A percentile compares a stretch with the other conserved stretches of the same genome.
phyloP scores from a whole-genome alignment of 257 asterid genomes.

The Penstemon barbatus region DNA sequence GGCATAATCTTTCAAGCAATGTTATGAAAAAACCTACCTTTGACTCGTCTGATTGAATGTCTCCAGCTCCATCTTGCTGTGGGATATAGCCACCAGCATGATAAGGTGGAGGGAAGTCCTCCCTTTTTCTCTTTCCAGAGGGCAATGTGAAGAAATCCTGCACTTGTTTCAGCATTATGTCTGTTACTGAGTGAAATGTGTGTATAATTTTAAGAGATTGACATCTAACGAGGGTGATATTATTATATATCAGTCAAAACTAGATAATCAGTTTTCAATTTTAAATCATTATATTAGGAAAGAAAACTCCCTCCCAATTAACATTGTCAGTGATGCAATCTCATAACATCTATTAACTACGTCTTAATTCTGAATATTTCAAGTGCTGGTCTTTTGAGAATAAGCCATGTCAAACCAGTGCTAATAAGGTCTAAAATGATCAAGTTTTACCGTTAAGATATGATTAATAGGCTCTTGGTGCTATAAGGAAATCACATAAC shows the following conservation, averaged over 20 bases:
- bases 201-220: conserved; percentile 6
- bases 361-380: no score
- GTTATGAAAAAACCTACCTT: conserved; percentile 46
- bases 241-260: not conserved
- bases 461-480: not conserved
- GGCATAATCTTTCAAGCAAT: conserved; percentile 8
- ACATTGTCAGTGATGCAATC: not conserved
- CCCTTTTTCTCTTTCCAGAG: conserved; percentile 89
- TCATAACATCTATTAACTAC: not conserved
- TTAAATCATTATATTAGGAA: not conserved
- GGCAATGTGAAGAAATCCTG: conserved; percentile 78
- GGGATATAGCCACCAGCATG: conserved; percentile 82
- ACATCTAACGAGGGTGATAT: not conserved
- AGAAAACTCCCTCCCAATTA: conserved; percentile 1
- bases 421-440: not conserved
- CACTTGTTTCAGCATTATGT: conserved; percentile 25
- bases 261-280: not conserved
- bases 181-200: conserved; percentile 20
- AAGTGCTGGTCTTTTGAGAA: not conserved
- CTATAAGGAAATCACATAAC: not conserved
- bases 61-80: conserved; percentile 96
- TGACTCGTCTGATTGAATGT: conserved; percentile 41
- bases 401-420: not conserved
- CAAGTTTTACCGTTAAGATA: not conserved
- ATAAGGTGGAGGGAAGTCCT: conserved; percentile 63